Evolutionary conservation across 106 monocot genomes (phyloP), one percentile per base, ranked within the genome.

Genomic region (Acorus calamus): DNA sequence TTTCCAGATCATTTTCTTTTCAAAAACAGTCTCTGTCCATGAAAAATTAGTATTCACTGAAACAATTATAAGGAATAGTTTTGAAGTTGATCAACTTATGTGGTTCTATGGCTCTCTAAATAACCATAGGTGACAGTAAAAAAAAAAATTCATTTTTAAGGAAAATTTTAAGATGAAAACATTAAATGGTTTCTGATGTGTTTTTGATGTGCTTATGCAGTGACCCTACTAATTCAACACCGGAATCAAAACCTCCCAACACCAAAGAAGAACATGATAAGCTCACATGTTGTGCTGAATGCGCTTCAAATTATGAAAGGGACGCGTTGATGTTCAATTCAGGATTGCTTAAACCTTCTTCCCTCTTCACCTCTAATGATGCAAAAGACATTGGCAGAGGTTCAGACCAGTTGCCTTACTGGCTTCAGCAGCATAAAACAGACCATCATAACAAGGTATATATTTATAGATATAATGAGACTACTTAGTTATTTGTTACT

Each of bases 201-300:
- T 28, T 28, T 28, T 28, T 28, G 28, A 28, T 28, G 0, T 28
- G 28, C 28, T 28, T 1, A 28, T 28, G 28, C 28, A 28, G 28
- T 28, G 28, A 28, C 28, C 28, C 28, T 28, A 28, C 28, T 28
- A 1, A 28, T 28, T 28, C 28, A 63, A 53, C 69, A 64, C 51
- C 63, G 4, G 81, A 66, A 61, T 43, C 72, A 12, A 76, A 74
- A 51, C 53, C 14, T 62, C 63, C 75, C 8, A 53, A 52, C 66
- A 3, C 10, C 46, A 61, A 46, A 13, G 87, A 85, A 13, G 81
- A 78, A 42, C 81, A 89, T 65, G 82, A 78, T 3, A 80, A 75
- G 75, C 69, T 87, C 54, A 53, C 56, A 5, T 83, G 83, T 70
- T 94, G 94, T 56, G 50, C 64, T 44, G 90, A 90, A 60, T 94